phyloP scores from a whole-genome alignment of 1,284 basidiomycete genomes.

The Apiotrichum brassicae region DNA sequence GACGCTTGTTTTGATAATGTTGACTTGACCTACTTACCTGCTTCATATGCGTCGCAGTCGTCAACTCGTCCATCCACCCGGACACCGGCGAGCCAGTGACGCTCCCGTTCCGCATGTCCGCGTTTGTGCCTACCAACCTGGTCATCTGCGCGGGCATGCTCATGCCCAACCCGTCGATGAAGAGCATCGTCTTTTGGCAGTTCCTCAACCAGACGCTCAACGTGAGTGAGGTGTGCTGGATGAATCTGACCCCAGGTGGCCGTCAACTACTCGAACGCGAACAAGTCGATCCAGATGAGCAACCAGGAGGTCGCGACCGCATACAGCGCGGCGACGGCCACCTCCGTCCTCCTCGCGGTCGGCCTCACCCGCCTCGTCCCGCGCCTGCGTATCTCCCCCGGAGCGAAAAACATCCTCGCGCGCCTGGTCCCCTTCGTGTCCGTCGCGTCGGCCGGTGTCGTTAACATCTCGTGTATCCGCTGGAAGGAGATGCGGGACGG shows the following conservation, averaged over 20 bases:
- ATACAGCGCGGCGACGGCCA: constrained; percentile 51
- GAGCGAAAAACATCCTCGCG: constrained; percentile 42
- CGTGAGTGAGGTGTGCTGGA: constrained; percentile 20
- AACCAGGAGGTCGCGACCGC: constrained; percentile 49
- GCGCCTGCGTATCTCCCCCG: constrained; percentile 34
- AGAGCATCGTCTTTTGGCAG: constrained; percentile 52
- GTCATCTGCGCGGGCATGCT: constrained; percentile 48
- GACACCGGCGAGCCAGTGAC: constrained; percentile 50
- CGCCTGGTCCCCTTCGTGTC: constrained; percentile 52
- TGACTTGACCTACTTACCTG: no score
- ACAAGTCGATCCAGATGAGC: constrained; percentile 50
- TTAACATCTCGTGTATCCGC: constrained; percentile 52
- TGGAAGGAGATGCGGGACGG: constrained; percentile 56
- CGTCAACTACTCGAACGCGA: constrained; percentile 49
- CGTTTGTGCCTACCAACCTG: constrained; percentile 54
- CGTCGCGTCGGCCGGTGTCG: constrained; percentile 51
- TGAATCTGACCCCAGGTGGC: constrained; percentile 9
- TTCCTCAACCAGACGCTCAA: constrained; percentile 54
- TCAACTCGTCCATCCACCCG: constrained; percentile 50
- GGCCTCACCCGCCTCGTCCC: constrained; percentile 50
- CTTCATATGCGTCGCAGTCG: constrained; percentile 30
- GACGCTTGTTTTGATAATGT: no score
- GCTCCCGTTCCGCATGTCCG: constrained; percentile 51
- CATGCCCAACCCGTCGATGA: constrained; percentile 46
- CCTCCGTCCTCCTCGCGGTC: constrained; percentile 52